Evolutionary conservation across 768 basidiomycete species (phyloP), one percentile per base, ranked within the genome.

Genomic region (Postia placenta): DNA sequence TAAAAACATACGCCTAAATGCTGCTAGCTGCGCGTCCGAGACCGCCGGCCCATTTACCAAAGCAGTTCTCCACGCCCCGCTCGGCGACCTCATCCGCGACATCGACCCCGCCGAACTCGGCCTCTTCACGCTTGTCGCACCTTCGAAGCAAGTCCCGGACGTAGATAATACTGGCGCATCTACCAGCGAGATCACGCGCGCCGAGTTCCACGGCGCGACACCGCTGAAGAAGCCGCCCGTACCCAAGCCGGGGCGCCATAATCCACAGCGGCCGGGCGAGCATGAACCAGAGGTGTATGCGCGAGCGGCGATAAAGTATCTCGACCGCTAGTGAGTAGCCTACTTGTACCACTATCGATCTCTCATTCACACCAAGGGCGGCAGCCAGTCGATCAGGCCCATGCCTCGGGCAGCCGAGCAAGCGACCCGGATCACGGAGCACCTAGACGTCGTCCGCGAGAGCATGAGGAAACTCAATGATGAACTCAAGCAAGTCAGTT

Each of bases 51-150:
- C 78, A 2, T 90, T 89, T 60, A 78, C 85, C 4, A 68, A 63
- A 45, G 85, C 88, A 2, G 75, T 88, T 7, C 79, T 91, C 22
- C 55, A 73, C 17, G 73, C 80, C 0, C 66, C 75, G 44, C 75
- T 90, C 7, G 82, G 82, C 37, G 83, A 89, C 58, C 79, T 90
- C 52, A 87, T 89, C 52, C 85, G 88, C 58, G 88, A 90, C 58
- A 72, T 83, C 52, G 87, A 90, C 55, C 71, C 82, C 7, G 80
- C 87, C 4, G 88, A 91, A 60, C 74, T 88, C 23, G 87, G 87
- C 30, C 78, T 91, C 22, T 89, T 90, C 67, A 80, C 74, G 5
- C 73, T 88, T 45, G 68, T 76, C 2, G 60, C 65, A 4, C 65
- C 61, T 35, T 58, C 49, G 26, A 64, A 56, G 28, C 50, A 50